Evolutionary conservation across 306 rosid genomes (phyloP).

Genomic region (Begonia loranthoides): DNA sequence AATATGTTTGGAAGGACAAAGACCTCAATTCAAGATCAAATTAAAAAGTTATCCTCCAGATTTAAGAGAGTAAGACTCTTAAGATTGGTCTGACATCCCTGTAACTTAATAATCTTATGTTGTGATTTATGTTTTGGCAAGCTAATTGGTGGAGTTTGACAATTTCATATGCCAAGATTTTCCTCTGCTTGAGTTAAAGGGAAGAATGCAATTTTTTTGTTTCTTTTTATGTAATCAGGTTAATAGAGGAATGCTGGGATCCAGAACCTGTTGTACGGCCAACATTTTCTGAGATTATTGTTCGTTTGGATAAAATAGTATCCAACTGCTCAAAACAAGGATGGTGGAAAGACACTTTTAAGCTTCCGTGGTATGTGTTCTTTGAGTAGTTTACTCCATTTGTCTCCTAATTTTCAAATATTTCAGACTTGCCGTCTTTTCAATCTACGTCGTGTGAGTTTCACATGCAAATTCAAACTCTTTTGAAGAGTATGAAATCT

Average conservation of each 20-base stretch:
- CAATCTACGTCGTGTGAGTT: too few species aligned
- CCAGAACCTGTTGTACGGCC: conserved; percentile 73
- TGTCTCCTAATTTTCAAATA: too few species aligned
- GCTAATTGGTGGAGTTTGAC: too few species aligned
- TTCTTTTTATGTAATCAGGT: conserved; percentile 28
- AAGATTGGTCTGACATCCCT: too few species aligned
- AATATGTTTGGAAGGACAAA: conserved; percentile 63
- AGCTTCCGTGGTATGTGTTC: conserved; percentile 82
- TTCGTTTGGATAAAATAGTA: conserved; percentile 72
- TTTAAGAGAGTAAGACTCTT: conserved; percentile 62
- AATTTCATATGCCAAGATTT: too few species aligned
- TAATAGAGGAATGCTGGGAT: conserved; percentile 96
- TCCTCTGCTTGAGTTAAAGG: too few species aligned
- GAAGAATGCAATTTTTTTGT: background rate
- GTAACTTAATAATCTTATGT: too few species aligned
- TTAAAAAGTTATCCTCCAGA: conserved; percentile 80
- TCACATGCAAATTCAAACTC: too few species aligned
- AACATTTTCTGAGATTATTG: conserved; percentile 67
- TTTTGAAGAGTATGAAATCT: too few species aligned
- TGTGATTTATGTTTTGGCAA: too few species aligned
- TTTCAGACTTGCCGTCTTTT: background rate
- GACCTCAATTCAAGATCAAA: conserved; percentile 73
- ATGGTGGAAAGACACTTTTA: conserved; percentile 97
- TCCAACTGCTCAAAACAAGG: conserved; percentile 86
- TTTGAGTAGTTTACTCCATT: too few species aligned